Evolutionary conservation across 2,329 filamentous ascomycete species (phyloP).

Genomic region (Aspergillus pseudoglaucus): DNA sequence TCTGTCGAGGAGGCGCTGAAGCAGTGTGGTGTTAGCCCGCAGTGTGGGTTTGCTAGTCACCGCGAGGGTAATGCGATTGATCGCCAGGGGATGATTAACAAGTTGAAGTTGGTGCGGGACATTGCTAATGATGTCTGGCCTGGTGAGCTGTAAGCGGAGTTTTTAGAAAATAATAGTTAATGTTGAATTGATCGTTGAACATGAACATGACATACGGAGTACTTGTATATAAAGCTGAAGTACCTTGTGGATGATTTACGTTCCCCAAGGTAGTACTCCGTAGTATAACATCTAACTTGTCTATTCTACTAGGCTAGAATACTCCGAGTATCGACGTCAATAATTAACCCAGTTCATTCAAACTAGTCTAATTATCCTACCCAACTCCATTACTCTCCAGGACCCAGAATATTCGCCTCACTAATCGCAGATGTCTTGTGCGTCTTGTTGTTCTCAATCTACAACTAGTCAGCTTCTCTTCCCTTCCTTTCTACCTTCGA

Average conservation of each 20-base stretch:
- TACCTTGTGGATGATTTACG: background rate
- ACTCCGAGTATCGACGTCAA: background rate
- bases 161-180: background rate
- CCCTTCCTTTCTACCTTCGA: background rate
- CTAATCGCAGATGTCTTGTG: slow-evolving; percentile 23
- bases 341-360: background rate
- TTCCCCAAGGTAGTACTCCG: background rate
- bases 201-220: background rate
- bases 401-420: slow-evolving; percentile 24
- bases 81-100: slow-evolving; percentile 65
- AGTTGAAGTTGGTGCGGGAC: slow-evolving; percentile 62
- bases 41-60: slow-evolving; percentile 70
- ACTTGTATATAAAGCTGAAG: background rate
- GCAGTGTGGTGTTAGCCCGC: slow-evolving; percentile 61
- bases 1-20: slow-evolving; percentile 61
- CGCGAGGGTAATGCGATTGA: slow-evolving; percentile 64
- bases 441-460: slow-evolving; percentile 24
- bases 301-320: no score
- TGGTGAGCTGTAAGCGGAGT: slow-evolving; percentile 37
- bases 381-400: slow-evolving; percentile 11
- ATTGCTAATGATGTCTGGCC: slow-evolving; percentile 70
- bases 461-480: slow-evolving; percentile 1
- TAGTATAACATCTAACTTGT: no score
- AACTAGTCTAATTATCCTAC: background rate
- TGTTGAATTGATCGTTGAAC: background rate